Evolutionary conservation across 192 early-diverging fungal genomes (phyloP).

Genomic region (Podila epigama): DNA sequence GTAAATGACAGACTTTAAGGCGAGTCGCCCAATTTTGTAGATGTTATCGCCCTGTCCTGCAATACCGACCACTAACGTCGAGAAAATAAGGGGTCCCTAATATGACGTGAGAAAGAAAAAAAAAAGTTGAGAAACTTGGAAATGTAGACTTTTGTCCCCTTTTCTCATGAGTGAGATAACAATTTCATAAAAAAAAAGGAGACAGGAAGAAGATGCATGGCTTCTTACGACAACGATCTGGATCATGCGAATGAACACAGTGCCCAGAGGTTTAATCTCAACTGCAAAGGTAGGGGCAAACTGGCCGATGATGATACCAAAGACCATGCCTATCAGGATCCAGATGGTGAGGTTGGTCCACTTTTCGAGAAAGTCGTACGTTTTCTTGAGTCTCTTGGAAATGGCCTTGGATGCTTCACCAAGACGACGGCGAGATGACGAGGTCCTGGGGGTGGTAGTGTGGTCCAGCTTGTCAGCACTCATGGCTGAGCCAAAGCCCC

Average conservation of each 20-base stretch:
- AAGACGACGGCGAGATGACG: background rate
- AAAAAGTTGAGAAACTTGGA: background rate
- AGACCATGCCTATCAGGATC: slow-evolving; percentile 54
- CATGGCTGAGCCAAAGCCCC: background rate
- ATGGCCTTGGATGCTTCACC: background rate
- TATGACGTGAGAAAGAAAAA: background rate
- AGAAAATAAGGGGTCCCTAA: slow-evolving; percentile 70
- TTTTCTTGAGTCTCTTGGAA: background rate
- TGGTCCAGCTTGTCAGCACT: background rate
- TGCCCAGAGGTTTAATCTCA: slow-evolving; percentile 52
- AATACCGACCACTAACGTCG: slow-evolving; percentile 72
- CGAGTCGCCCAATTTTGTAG: slow-evolving; percentile 60
- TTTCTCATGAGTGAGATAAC: background rate
- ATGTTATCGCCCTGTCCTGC: slow-evolving; percentile 71
- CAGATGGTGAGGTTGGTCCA: slow-evolving; percentile 56
- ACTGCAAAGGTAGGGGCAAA: slow-evolving; percentile 45
- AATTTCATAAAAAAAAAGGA: background rate
- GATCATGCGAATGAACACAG: slow-evolving; percentile 62
- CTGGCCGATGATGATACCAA: slow-evolving; percentile 58
- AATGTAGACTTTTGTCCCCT: too few relatives aligned
- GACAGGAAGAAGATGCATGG: background rate
- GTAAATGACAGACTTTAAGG: slow-evolving; percentile 69
- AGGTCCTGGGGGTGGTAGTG: background rate
- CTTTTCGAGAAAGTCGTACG: slow-evolving; percentile 17
- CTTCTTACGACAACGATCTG: slow-evolving; percentile 46